A percentile compares a stretch with the other conserved stretches of the same genome.
These are phyloP conservation scores for Tetrastigma voinierianum DNA, from an alignment of 164 flowering plant genomes.

Conservation along the genomic window DNA sequence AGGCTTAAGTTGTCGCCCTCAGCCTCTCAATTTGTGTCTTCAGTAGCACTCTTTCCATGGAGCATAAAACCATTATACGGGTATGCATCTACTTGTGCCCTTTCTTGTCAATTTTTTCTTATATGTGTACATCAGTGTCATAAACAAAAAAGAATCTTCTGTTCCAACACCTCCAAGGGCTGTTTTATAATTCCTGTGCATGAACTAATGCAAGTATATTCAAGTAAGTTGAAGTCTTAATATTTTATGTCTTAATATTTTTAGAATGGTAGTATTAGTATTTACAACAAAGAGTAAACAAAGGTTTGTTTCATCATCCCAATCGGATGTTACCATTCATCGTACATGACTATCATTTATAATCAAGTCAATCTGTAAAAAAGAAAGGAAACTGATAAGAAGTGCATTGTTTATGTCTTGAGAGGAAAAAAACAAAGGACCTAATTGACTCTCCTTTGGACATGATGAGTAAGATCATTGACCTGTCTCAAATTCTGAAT, in stretches of 20 bases:
- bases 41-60: constrained; percentile 84
- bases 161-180: not conserved
- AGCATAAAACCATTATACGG: constrained; percentile 91
- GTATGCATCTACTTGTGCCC: constrained; percentile 32
- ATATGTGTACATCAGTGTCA: not conserved
- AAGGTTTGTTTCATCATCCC: not conserved
- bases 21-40: constrained; percentile 76
- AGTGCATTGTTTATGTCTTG: no score
- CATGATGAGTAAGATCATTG: not conserved
- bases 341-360: not conserved
- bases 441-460: not conserved
- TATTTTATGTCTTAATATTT: not conserved
- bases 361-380: not conserved
- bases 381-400: not conserved
- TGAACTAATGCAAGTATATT: not conserved
- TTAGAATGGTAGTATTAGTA: not conserved
- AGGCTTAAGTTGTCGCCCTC: constrained; percentile 84
- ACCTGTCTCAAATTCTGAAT: not conserved
- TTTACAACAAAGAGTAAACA: not conserved
- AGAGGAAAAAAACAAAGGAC: no score
- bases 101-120: not conserved
- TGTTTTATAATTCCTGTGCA: not conserved
- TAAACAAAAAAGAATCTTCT: not conserved
- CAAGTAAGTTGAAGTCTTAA: not conserved
- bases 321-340: no score